These are phyloP conservation scores for Triglochin maritima DNA, from an alignment of 106 monocot species.

Conservation along the genomic window DNA sequence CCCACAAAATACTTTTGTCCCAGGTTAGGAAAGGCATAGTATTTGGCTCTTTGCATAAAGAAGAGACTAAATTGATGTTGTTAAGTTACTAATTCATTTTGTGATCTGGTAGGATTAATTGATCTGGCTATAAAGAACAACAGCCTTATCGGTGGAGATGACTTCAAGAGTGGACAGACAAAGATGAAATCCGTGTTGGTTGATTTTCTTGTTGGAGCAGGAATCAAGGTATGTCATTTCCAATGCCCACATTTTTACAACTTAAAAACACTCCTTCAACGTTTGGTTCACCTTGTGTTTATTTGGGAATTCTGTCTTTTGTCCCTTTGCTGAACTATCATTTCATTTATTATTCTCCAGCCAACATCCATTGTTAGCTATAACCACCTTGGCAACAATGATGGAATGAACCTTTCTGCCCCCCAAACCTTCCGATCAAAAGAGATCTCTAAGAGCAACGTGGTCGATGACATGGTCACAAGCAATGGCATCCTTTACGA, in stretches of 20 bases:
- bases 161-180: slow-evolving; percentile 99
- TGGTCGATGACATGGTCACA: slow-evolving; percentile 95
- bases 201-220: slow-evolving; percentile 97
- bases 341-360: slow-evolving; percentile 16
- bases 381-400: slow-evolving; percentile 98
- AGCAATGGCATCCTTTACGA: slow-evolving; percentile 94
- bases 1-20: slow-evolving; percentile 97
- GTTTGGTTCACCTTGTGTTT: too few relatives aligned
- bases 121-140: slow-evolving; percentile 84
- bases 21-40: slow-evolving; percentile 28
- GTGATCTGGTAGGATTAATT: slow-evolving; percentile 53
- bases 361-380: slow-evolving; percentile 98
- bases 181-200: slow-evolving; percentile 98
- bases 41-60: too few relatives aligned
- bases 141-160: slow-evolving; percentile 88
- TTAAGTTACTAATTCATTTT: not conserved
- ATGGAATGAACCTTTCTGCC: slow-evolving; percentile 96
- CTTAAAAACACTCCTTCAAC: not conserved
- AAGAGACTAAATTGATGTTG: too few relatives aligned
- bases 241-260: not conserved
- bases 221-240: slow-evolving; percentile 64
- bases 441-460: slow-evolving; percentile 98
- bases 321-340: not conserved
- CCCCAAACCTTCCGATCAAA: slow-evolving; percentile 95
- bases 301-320: not conserved